Percentiles rank a stretch among this genome's conserved stretches.
Conservation (phyloP, 2,329 filamentous ascomycete genomes). For the Fusarium bactridioides region DNA sequence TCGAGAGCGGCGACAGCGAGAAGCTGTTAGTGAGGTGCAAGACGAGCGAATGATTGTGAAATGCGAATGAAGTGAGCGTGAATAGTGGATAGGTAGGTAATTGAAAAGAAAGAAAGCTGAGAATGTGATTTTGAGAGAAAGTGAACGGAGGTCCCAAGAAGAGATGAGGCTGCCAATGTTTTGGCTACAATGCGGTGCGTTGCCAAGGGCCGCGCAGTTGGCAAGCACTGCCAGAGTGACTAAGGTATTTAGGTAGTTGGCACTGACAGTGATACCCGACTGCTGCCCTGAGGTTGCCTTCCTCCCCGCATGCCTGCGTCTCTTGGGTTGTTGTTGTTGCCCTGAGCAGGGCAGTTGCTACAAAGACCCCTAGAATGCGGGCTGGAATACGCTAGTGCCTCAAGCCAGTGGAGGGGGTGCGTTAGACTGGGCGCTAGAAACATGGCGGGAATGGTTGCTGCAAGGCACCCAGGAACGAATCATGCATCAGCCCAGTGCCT, state of each 20-base stretch:
- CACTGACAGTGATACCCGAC: neutral
- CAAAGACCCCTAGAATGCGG: slow-evolving; percentile 23
- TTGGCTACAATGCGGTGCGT: slow-evolving; percentile 14
- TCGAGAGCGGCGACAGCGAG: slow-evolving; percentile 4
- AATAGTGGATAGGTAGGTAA: neutral
- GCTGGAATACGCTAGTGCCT: slow-evolving; percentile 17
- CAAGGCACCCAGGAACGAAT: slow-evolving; percentile 36
- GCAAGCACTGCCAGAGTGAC: slow-evolving; percentile 16
- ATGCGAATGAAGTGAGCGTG: neutral
- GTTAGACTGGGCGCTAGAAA: slow-evolving; percentile 22
- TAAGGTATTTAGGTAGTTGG: neutral
- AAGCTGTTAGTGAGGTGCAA: slow-evolving; percentile 5
- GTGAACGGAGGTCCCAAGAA: slow-evolving; percentile 22
- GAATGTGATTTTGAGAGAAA: slow-evolving; percentile 18
- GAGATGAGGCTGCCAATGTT: slow-evolving; percentile 41
- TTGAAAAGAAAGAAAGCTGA: slow-evolving; percentile 3
- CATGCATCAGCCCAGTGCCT: slow-evolving; percentile 11
- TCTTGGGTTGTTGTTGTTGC: neutral
- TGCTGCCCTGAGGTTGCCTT: neutral
- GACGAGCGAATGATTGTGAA: neutral
- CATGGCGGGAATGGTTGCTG: slow-evolving; percentile 19
- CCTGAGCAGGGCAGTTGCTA: slow-evolving; percentile 1
- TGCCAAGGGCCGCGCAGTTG: slow-evolving; percentile 20
- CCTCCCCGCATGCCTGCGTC: neutral
- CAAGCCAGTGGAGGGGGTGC: slow-evolving; percentile 22